A percentile compares a stretch with the other conserved stretches of the same genome.
Conservation (phyloP, 345 rosid genomes). For the Physaria fendleri region DNA sequence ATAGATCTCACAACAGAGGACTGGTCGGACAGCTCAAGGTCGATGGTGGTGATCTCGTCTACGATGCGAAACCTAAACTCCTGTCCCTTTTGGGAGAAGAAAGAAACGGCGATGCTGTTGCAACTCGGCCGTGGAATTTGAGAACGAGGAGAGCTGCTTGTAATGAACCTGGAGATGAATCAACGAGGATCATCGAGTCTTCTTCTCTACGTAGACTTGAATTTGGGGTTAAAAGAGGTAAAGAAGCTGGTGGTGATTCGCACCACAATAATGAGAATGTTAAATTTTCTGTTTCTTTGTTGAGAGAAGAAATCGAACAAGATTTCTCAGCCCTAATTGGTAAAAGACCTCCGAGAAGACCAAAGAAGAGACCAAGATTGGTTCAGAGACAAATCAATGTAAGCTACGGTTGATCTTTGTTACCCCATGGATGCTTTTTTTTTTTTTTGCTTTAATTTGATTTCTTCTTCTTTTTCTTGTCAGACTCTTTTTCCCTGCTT, state of each 20-base stretch:
- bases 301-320: conserved; percentile 22
- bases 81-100: no score
- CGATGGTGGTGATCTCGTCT: no score
- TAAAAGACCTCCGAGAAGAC: conserved; percentile 21
- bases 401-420: neutral
- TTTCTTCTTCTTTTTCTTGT: no score
- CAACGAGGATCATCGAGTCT: neutral
- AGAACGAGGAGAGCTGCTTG: conserved; percentile 27
- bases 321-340: conserved; percentile 9
- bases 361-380: conserved; percentile 28
- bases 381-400: conserved; percentile 29
- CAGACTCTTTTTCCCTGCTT: neutral
- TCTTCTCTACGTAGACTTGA: no score
- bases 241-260: no score
- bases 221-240: conserved; percentile 6
- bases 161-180: conserved; percentile 13
- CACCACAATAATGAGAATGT: neutral
- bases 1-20: no score
- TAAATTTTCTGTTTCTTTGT: conserved; percentile 23
- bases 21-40: no score
- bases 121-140: conserved; percentile 22
- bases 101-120: neutral
- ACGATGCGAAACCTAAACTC: no score
- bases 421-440: no score
- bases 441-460: no score